A percentile compares a stretch with the other conserved stretches of the same genome.
These are phyloP conservation scores for Acacia acuminata DNA, from an alignment of 306 rosid species.

Conservation along the genomic window DNA sequence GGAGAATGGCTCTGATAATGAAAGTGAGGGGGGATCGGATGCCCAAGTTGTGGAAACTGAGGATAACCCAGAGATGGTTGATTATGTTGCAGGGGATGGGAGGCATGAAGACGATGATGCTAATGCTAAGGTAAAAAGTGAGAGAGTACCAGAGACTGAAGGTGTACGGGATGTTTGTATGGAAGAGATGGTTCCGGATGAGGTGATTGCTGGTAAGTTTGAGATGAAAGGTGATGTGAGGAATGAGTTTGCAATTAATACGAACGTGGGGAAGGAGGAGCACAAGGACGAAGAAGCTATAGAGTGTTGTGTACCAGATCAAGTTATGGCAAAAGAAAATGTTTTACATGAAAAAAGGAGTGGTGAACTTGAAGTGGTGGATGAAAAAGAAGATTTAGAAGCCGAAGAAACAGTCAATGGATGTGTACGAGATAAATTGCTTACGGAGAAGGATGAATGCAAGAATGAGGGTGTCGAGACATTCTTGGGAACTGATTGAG, in stretches of 20 bases:
- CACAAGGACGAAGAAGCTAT: conserved; percentile 27
- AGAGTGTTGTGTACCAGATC: conserved; percentile 20
- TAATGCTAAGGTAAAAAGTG: conserved; percentile 27
- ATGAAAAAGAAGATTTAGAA: conserved; percentile 30
- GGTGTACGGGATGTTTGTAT: conserved; percentile 43
- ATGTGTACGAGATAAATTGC: conserved; percentile 17
- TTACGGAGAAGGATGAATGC: conserved; percentile 40
- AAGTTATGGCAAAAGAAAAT: conserved; percentile 32
- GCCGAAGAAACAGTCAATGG: conserved; percentile 23
- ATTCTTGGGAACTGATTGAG: conserved; percentile 28
- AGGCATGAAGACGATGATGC: conserved; percentile 32
- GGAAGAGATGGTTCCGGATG: conserved; percentile 44
- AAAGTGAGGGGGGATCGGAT: conserved; percentile 56
- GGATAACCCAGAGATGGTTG: conserved; percentile 48
- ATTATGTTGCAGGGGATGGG: conserved; percentile 40
- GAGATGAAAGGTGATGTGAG: conserved; percentile 36
- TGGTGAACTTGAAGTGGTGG: conserved; percentile 31
- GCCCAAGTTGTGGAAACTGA: conserved; percentile 44
- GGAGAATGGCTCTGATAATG: conserved; percentile 54
- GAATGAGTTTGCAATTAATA: conserved; percentile 24
- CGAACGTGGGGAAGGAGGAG: conserved; percentile 30
- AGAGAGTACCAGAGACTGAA: conserved; percentile 41
- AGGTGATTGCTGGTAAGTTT: conserved; percentile 22
- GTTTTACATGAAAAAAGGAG: conserved; percentile 23
- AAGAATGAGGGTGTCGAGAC: conserved; percentile 40